phyloP scores from a whole-genome alignment of 805 yeast species.

The Citeromyces nyonsensis region DNA sequence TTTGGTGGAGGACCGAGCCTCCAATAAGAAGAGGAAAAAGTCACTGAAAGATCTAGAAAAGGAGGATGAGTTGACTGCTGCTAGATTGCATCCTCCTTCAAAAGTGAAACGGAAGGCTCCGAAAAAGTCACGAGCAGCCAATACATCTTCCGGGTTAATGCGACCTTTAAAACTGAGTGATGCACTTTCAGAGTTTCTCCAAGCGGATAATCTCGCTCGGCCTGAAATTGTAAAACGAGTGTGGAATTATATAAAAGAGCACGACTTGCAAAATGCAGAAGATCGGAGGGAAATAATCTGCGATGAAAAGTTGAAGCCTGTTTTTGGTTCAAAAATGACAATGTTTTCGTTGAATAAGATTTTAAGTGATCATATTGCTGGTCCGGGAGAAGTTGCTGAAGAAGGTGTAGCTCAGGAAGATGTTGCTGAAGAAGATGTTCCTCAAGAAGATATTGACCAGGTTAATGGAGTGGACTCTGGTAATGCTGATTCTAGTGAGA shows the following conservation, averaged over 20 bases:
- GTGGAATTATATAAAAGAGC: slow-evolving; percentile 56
- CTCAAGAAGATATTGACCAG: no score
- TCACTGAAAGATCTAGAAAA: slow-evolving; percentile 17
- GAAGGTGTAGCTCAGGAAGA: neutral
- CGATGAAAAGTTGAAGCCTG: slow-evolving; percentile 35
- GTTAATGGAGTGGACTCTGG: no score
- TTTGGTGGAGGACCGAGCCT: slow-evolving; percentile 18
- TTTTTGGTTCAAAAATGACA: slow-evolving; percentile 47
- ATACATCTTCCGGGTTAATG: slow-evolving; percentile 15
- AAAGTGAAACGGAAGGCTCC: slow-evolving; percentile 2
- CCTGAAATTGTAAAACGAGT: slow-evolving; percentile 55
- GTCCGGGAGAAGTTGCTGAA: slow-evolving; percentile 8
- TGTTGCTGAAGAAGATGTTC: neutral
- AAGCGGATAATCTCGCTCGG: slow-evolving; percentile 30
- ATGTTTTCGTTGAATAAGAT: slow-evolving; percentile 46
- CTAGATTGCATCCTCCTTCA: slow-evolving; percentile 16
- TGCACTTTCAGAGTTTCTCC: slow-evolving; percentile 33
- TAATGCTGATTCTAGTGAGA: no score
- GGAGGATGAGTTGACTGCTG: slow-evolving; percentile 37
- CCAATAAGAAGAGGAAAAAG: slow-evolving; percentile 10
- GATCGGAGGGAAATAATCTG: slow-evolving; percentile 53
- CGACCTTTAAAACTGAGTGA: slow-evolving; percentile 32
- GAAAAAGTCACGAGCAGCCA: slow-evolving; percentile 3
- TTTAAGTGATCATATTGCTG: slow-evolving; percentile 32
- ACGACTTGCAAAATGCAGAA: slow-evolving; percentile 48